phyloP scores from a whole-genome alignment of 768 basidiomycete species.

The Punctularia strigosozonata region DNA sequence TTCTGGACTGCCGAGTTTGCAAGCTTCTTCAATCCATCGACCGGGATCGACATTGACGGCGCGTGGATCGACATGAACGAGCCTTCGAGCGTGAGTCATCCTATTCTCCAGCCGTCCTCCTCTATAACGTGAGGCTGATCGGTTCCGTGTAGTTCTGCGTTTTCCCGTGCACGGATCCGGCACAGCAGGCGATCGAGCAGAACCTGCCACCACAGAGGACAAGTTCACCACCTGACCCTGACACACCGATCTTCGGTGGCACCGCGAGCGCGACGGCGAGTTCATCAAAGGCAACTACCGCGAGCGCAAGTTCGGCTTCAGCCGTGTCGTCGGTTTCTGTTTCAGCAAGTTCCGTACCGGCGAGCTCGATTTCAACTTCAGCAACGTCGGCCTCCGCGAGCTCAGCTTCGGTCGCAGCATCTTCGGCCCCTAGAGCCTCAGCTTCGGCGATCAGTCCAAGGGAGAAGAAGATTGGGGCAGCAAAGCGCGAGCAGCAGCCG shows the following conservation, averaged over 20 bases:
- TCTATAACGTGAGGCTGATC: conserved; percentile 1
- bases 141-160: conserved; percentile 41
- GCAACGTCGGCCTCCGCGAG: no score
- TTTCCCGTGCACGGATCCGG: conserved; percentile 49
- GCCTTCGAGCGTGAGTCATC: conserved; percentile 41
- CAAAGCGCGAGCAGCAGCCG: conserved; percentile 13
- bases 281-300: no score
- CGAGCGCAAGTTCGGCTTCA: no score
- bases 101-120: neutral
- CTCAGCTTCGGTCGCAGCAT: no score
- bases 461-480: no score
- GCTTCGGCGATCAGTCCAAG: no score
- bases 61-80: conserved; percentile 76
- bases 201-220: conserved; percentile 42
- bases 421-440: no score
- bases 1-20: conserved; percentile 56
- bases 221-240: conserved; percentile 36
- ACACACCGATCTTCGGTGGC: conserved; percentile 38
- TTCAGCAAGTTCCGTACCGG: no score
- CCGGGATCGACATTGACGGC: conserved; percentile 55
- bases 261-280: conserved; percentile 3
- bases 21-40: conserved; percentile 38
- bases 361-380: no score
- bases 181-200: conserved; percentile 39
- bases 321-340: no score